Percentiles rank a stretch among this genome's conserved stretches.
Conservation (phyloP, 1,284 basidiomycete genomes). For the Ganoderma resinaceum region DNA sequence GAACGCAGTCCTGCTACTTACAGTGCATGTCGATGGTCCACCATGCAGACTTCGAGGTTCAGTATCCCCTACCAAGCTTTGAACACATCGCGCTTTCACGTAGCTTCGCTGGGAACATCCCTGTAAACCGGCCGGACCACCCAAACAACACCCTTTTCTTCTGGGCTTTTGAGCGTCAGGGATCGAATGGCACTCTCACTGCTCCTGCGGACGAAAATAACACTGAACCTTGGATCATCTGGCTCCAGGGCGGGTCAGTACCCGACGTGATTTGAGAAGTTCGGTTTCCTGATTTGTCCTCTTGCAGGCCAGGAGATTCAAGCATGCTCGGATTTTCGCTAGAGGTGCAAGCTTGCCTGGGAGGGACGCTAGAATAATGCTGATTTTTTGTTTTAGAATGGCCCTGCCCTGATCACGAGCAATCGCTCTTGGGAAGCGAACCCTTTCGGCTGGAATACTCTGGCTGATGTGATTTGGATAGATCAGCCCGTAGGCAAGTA, state of each 20-base stretch:
- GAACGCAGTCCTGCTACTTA: not conserved
- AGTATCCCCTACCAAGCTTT: slow-evolving; percentile 68
- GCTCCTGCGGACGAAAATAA: slow-evolving; percentile 41
- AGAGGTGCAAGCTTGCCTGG: not conserved
- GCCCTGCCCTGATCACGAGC: slow-evolving; percentile 63
- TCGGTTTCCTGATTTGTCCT: not conserved
- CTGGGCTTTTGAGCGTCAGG: slow-evolving; percentile 63
- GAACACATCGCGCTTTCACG: slow-evolving; percentile 55
- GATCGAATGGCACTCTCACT: slow-evolving; percentile 63
- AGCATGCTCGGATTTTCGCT: not conserved
- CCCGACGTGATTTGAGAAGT: not conserved
- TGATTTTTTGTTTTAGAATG: slow-evolving; percentile 55
- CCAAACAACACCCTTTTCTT: slow-evolving; percentile 80
- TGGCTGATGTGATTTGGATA: slow-evolving; percentile 73
- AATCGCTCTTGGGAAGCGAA: slow-evolving; percentile 60
- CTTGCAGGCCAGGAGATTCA: not conserved
- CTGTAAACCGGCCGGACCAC: slow-evolving; percentile 56
- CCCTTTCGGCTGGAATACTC: slow-evolving; percentile 61
- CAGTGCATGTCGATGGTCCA: not conserved
- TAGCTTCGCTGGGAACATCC: slow-evolving; percentile 73
- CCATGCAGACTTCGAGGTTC: slow-evolving; percentile 37
- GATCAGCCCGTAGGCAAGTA: slow-evolving; percentile 64
- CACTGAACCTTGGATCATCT: slow-evolving; percentile 73
- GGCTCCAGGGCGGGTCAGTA: slow-evolving; percentile 70
- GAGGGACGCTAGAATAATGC: slow-evolving; percentile 56